Conservation (phyloP, 225 moss, liverwort and hornwort genomes). For the Neckera pumila region DNA sequence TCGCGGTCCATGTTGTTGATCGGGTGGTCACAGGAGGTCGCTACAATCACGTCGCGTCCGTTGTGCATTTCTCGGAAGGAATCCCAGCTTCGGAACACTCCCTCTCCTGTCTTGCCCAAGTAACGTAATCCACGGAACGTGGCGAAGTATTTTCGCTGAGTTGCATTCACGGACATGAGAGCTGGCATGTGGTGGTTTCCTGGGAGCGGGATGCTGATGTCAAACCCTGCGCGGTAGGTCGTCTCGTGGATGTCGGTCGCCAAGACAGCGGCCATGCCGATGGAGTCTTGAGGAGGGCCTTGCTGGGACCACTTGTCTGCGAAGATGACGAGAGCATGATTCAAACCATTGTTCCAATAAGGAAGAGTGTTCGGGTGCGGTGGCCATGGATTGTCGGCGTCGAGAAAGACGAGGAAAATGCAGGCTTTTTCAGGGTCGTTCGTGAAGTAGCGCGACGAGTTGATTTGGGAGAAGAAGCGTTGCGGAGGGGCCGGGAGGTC, state of each 20-base stretch:
- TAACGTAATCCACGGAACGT: constrained; percentile 69
- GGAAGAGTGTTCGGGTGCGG: constrained; percentile 38
- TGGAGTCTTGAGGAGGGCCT: constrained; percentile 39
- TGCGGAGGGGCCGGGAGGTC: constrained; percentile 29
- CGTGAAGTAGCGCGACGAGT: constrained; percentile 47
- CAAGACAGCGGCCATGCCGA: constrained; percentile 54
- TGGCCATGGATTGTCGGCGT: constrained; percentile 29
- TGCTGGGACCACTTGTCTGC: constrained; percentile 56
- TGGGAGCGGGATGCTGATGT: constrained; percentile 68
- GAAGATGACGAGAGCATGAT: constrained; percentile 63
- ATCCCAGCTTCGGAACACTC: constrained; percentile 36
- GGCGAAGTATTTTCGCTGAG: constrained; percentile 40
- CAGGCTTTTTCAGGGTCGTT: constrained; percentile 56
- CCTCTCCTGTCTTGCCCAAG: constrained; percentile 30
- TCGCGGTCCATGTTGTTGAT: constrained; percentile 16
- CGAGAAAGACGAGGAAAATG: constrained; percentile 65
- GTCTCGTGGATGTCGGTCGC: constrained; percentile 52
- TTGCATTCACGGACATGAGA: constrained; percentile 14
- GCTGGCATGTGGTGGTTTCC: constrained; percentile 1
- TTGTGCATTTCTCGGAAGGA: constrained; percentile 63
- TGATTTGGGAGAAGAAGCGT: constrained; percentile 50
- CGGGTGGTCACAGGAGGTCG: constrained; percentile 31
- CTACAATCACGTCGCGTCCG: constrained; percentile 49
- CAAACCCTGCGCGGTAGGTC: constrained; percentile 60
- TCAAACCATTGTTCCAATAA: constrained; percentile 66